Evolutionary conservation across 176 grass and related monocot species (phyloP).

Genomic region (Eleusine indica): DNA sequence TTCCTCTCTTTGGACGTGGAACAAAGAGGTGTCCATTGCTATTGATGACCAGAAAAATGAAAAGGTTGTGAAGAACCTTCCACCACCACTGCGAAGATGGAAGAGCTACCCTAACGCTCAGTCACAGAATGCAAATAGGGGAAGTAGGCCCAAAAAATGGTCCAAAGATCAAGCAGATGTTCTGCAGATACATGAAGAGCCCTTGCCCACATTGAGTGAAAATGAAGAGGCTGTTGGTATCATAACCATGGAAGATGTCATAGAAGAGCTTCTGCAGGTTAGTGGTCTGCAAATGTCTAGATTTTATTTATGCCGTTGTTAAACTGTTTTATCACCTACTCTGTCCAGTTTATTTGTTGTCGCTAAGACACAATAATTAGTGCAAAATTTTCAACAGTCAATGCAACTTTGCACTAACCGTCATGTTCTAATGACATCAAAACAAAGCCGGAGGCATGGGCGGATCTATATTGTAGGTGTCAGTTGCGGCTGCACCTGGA

Average conservation of each 20-base stretch:
- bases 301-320: neutral
- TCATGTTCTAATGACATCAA: neutral
- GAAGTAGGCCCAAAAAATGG: slow-evolving; percentile 65
- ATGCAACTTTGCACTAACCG: neutral
- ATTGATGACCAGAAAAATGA: slow-evolving; percentile 61
- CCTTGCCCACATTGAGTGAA: slow-evolving; percentile 62
- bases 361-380: neutral
- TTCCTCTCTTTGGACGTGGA: neutral
- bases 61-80: slow-evolving; percentile 44
- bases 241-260: slow-evolving; percentile 99
- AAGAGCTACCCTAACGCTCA: slow-evolving; percentile 69
- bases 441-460: neutral
- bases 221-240: slow-evolving; percentile 86
- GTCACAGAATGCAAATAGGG: slow-evolving; percentile 39
- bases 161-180: slow-evolving; percentile 60
- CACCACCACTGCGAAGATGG: slow-evolving; percentile 45
- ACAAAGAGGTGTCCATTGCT: slow-evolving; percentile 64
- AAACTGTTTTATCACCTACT: neutral
- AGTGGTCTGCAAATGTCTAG: neutral
- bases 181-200: slow-evolving; percentile 66
- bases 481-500: no score
- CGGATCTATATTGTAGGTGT: no score
- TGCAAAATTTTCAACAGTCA: neutral
- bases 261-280: slow-evolving; percentile 98
- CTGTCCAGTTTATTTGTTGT: neutral